Conservation (phyloP, 805 yeast genomes). For the Komagataella kurtzmanii region DNA sequence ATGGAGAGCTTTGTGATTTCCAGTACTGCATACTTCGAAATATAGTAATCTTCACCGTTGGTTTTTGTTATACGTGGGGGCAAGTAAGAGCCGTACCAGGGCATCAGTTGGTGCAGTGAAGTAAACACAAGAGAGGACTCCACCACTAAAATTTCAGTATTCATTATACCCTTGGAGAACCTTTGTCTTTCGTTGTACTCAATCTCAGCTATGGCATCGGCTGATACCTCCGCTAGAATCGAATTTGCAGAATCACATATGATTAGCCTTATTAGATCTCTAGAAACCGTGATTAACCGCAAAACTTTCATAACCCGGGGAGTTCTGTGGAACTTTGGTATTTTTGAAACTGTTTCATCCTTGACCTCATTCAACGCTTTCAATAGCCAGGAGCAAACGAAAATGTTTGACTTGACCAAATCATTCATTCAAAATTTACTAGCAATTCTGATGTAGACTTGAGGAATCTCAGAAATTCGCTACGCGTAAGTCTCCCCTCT, state of each 20-base stretch:
- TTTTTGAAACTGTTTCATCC: not conserved
- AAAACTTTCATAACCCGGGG: not conserved
- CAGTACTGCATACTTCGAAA: slow-evolving; percentile 1
- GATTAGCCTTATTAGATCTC: not conserved
- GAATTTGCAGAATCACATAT: slow-evolving; percentile 4
- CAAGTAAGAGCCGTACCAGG: not conserved
- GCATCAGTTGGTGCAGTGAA: slow-evolving; percentile 6
- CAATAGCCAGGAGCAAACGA: not conserved
- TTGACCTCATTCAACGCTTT: not conserved
- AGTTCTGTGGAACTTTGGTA: not conserved
- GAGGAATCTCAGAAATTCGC: not conserved
- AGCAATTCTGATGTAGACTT: not conserved
- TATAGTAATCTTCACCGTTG: not conserved
- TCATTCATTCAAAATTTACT: not conserved
- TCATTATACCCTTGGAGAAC: slow-evolving; percentile 19
- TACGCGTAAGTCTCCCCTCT: not conserved
- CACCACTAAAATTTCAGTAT: slow-evolving; percentile 15
- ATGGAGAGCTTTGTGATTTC: slow-evolving; percentile 4
- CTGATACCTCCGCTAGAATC: slow-evolving; percentile 4
- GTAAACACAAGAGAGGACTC: slow-evolving; percentile 15
- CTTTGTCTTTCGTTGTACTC: slow-evolving; percentile 20
- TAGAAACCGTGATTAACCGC: not conserved
- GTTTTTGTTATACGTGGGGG: not conserved
- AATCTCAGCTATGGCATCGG: slow-evolving; percentile 10
- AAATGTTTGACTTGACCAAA: not conserved